Conservation (phyloP, 169 alveolate species). For the Miamiensis avidus region DNA sequence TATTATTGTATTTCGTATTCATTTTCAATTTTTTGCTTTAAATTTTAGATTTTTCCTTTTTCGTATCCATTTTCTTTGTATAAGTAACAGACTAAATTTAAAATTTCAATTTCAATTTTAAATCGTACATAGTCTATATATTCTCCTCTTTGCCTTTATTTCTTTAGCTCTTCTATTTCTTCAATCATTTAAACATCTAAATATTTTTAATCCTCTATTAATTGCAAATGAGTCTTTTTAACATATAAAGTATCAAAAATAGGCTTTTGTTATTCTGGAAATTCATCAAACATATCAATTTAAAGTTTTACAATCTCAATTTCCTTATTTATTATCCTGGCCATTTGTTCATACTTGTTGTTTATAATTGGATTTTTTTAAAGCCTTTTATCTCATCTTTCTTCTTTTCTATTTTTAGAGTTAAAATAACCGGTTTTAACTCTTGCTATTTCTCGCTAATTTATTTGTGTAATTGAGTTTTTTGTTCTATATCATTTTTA, state of each 20-base stretch:
- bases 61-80: not conserved
- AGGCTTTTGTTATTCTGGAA: not conserved
- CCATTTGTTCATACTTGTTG: not conserved
- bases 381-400: not conserved
- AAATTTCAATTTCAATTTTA: not conserved
- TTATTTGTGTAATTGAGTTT: no score
- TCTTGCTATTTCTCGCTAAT: not conserved
- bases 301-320: not conserved
- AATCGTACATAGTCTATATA: not conserved
- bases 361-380: no score
- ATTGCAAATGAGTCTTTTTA: not conserved
- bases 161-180: not conserved
- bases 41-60: not conserved
- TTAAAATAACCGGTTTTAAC: not conserved
- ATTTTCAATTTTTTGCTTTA: not conserved
- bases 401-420: not conserved
- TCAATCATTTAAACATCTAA: no score
- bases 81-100: no score
- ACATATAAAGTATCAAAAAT: not conserved
- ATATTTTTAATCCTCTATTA: not conserved
- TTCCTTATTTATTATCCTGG: not conserved
- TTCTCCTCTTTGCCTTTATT: not conserved
- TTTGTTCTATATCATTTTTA: no score
- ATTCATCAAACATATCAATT: not conserved
- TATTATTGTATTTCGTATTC: no score